Conservation (phyloP, 2,329 filamentous ascomycete species). For the Monosporascus sp. region DNA sequence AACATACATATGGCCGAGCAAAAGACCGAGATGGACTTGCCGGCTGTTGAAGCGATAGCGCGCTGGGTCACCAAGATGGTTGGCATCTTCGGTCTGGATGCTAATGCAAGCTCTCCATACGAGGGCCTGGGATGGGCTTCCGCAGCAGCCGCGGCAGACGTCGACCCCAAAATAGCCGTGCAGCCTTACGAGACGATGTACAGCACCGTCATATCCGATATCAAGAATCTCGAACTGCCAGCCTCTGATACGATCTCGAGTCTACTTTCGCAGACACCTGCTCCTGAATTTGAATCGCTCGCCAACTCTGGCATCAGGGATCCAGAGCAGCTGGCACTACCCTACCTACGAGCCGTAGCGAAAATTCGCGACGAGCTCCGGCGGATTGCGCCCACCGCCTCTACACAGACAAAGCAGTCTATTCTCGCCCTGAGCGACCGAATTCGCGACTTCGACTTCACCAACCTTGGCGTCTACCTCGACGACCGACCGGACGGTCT, state of each 20-base stretch:
- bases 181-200: slow-evolving; percentile 43
- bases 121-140: slow-evolving; percentile 53
- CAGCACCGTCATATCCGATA: slow-evolving; percentile 39
- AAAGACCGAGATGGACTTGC: slow-evolving; percentile 39
- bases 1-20: slow-evolving; percentile 55
- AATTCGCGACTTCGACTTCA: slow-evolving; percentile 75
- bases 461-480: slow-evolving; percentile 78
- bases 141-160: slow-evolving; percentile 27
- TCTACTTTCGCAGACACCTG: slow-evolving; percentile 39
- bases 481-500: slow-evolving; percentile 68
- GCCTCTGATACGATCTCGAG: slow-evolving; percentile 37
- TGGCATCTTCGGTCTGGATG: slow-evolving; percentile 77
- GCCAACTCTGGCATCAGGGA: slow-evolving; percentile 42
- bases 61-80: slow-evolving; percentile 80
- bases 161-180: slow-evolving; percentile 42
- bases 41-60: slow-evolving; percentile 52
- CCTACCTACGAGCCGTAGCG: slow-evolving; percentile 51
- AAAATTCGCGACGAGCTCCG: slow-evolving; percentile 58
- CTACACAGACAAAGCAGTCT: slow-evolving; percentile 56
- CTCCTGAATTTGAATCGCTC: slow-evolving; percentile 41
- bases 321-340: slow-evolving; percentile 47
- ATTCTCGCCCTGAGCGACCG: slow-evolving; percentile 73
- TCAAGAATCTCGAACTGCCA: slow-evolving; percentile 41
- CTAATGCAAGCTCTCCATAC: slow-evolving; percentile 49
- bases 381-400: slow-evolving; percentile 42